Evolutionary conservation across 2,329 filamentous ascomycete species (phyloP).

Genomic region (Xylariaceae sp.): DNA sequence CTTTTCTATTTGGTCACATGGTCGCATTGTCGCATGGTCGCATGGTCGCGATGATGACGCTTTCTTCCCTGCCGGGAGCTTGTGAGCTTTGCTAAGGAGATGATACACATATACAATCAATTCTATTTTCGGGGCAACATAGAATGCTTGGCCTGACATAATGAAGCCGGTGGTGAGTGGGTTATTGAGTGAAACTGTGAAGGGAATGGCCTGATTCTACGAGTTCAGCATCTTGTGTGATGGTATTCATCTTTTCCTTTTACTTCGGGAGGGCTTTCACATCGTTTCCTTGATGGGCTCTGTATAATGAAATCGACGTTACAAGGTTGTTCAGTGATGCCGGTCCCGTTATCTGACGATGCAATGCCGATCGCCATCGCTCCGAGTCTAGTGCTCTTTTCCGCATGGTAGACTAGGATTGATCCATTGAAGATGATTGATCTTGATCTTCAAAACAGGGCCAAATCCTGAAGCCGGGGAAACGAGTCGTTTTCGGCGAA

Average conservation of each 20-base stretch:
- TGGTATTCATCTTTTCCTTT: not conserved
- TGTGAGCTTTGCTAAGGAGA: not conserved
- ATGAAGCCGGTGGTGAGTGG: not conserved
- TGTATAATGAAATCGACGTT: not conserved
- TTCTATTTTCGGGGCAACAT: not conserved
- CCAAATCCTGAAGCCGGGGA: no score
- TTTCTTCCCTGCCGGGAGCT: not conserved
- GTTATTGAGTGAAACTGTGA: not conserved
- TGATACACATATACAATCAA: not conserved
- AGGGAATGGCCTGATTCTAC: not conserved
- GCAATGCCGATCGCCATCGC: not conserved
- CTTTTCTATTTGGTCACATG: not conserved
- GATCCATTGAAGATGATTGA: no score
- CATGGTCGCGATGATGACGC: not conserved
- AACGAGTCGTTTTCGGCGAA: no score
- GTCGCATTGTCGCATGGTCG: not conserved
- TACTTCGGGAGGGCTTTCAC: not conserved
- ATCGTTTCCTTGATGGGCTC: not conserved
- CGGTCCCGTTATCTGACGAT: not conserved
- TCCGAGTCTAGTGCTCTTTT: not conserved
- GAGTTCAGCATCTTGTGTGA: not conserved
- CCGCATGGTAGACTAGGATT: not conserved
- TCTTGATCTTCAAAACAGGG: no score
- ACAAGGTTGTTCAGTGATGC: not conserved
- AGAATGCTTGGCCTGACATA: not conserved